A percentile compares a stretch with the other conserved stretches of the same genome.
These are phyloP conservation scores for Typha latifolia DNA, from an alignment of 176 grass and related monocot genomes.

Conservation along the genomic window DNA sequence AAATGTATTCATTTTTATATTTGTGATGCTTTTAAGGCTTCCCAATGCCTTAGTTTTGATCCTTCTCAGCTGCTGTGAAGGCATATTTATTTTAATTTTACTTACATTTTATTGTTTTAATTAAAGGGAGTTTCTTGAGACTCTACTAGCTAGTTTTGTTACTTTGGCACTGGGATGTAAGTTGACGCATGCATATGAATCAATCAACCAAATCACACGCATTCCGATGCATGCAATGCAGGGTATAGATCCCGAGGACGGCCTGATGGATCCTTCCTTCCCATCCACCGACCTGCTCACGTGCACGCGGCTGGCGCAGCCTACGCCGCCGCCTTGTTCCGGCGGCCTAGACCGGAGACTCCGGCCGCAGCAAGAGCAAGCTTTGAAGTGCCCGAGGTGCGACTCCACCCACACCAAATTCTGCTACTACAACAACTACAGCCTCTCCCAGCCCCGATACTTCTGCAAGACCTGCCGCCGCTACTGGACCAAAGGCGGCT, in stretches of 20 bases:
- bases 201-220: no score
- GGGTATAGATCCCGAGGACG: conserved; percentile 58
- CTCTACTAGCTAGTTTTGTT: no score
- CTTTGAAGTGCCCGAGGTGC: conserved; percentile 87
- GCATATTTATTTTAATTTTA: no score
- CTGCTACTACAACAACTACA: conserved; percentile 99
- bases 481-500: conserved; percentile 95
- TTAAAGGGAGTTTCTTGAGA: no score
- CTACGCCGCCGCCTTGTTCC: not conserved
- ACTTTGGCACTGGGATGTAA: no score
- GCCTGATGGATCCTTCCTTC: conserved; percentile 53
- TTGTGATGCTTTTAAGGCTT: no score
- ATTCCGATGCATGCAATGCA: conserved; percentile 13
- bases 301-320: no score
- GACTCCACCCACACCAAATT: conserved; percentile 93
- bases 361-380: conserved; percentile 72
- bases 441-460: conserved; percentile 90
- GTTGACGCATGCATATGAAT: no score
- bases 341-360: conserved; percentile 45
- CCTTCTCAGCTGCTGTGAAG: no score
- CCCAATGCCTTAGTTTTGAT: no score
- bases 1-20: conserved; percentile 14
- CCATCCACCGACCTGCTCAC: conserved; percentile 33
- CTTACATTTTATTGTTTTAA: no score
- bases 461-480: conserved; percentile 97